phyloP scores from a whole-genome alignment of 2,329 filamentous ascomycete genomes.

The Pseudogymnoascus sp. region DNA sequence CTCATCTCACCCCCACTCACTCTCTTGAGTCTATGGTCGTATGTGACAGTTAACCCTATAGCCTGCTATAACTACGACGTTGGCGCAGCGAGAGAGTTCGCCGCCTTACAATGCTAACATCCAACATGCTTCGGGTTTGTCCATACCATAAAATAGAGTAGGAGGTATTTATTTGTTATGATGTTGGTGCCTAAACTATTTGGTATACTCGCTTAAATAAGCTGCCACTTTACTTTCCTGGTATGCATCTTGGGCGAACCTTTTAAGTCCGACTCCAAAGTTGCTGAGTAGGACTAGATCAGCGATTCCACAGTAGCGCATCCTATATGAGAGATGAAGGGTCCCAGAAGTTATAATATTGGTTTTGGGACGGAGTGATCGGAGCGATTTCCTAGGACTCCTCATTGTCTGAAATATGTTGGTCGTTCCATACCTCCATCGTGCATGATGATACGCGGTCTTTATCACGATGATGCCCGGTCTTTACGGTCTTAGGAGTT shows the following conservation, averaged over 20 bases:
- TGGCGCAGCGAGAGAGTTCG: too few species aligned
- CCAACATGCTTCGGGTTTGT: too few species aligned
- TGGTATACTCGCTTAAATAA: too few species aligned
- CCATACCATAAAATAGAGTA: too few species aligned
- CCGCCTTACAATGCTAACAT: too few species aligned
- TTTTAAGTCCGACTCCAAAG: neutral
- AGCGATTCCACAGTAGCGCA: neutral
- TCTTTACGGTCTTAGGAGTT: neutral
- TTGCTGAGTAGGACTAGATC: neutral
- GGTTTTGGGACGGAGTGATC: neutral
- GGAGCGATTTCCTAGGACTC: neutral
- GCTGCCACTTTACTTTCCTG: too few species aligned
- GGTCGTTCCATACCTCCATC: neutral
- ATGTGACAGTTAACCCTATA: too few species aligned
- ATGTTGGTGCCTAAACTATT: too few species aligned
- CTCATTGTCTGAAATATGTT: neutral
- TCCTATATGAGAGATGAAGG: neutral
- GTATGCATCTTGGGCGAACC: neutral
- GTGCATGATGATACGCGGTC: neutral
- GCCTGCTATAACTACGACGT: too few species aligned
- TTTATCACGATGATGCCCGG: neutral
- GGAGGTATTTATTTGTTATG: too few species aligned
- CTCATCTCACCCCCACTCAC: too few species aligned
- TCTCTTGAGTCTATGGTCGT: too few species aligned
- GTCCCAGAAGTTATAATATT: neutral